Evolutionary conservation across 371 early-diverging fungal species (phyloP), one percentile per base, ranked within the genome.

Genomic region (Syncephalastrum monosporum): DNA sequence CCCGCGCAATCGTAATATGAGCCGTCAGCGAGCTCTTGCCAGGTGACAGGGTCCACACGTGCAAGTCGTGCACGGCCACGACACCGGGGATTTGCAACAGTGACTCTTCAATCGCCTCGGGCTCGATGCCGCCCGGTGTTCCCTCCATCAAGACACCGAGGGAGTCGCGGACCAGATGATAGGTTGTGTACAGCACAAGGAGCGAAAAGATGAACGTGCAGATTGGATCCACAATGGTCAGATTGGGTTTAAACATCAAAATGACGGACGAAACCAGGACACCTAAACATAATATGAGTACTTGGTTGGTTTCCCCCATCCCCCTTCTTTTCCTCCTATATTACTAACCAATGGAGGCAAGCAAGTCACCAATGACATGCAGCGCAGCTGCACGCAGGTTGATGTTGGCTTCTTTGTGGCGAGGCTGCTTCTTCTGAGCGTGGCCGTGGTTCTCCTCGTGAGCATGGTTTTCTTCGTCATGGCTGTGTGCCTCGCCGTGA

Each of bases 131-230:
- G 0, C 71, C 68, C 13, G 91, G 91, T 1, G 75, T 81, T 49
- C 89, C 86, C 70, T 93, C 92, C 84, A 90, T 85, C 41, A 92
- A 64, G 0, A 92, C 89, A n/a, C 67, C 73, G 8, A 88, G 46
- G 14, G 82, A 87, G 53, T 91, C 83, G 27, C 69, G 69, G 42
- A 89, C 81, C 42, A 89, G 72, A 14, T 75, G 67, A 16, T 83
- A 76, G 1, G 94, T 94, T 10, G 93, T 90, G 47, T 71, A 72
- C 13, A 95, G 66, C 13, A 93, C 94, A 48, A 94, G 67, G 25
- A 89, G 64, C 2, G 92, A 89, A 67, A 94, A 96, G 27, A 91
- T 41, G 61, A 94, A 85, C 3, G 94, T 94, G 73, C 93, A 94
- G 21, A 92, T 57, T 3, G 94, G 91, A 67, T 96, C 94, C 24